Evolutionary conservation across 2,329 filamentous ascomycete species (phyloP).

Genomic region (Sclerotinia trifoliorum): DNA sequence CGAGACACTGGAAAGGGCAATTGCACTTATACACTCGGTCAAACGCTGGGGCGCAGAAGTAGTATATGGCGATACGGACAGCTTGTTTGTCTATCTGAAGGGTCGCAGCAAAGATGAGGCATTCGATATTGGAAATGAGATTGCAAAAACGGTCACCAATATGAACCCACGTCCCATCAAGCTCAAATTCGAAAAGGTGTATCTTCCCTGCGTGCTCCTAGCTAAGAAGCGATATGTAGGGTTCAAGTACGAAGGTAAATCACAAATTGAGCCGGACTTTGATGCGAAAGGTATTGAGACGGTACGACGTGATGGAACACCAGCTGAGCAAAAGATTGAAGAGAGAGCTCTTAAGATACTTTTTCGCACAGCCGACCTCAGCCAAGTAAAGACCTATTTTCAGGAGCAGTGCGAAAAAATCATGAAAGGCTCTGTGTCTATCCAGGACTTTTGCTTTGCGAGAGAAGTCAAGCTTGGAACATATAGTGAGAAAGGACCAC

Average conservation of each 20-base stretch:
- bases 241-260: slow-evolving; percentile 85
- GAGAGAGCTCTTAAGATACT: slow-evolving; percentile 86
- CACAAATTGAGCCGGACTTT: slow-evolving; percentile 79
- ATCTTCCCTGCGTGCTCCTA: slow-evolving; percentile 88
- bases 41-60: slow-evolving; percentile 91
- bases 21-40: slow-evolving; percentile 86
- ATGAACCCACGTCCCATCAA: slow-evolving; percentile 91
- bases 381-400: slow-evolving; percentile 85
- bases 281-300: slow-evolving; percentile 99
- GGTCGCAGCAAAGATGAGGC: slow-evolving; percentile 85
- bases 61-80: slow-evolving; percentile 97
- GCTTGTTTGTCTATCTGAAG: slow-evolving; percentile 84
- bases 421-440: slow-evolving; percentile 80
- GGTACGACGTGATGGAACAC: slow-evolving; percentile 89
- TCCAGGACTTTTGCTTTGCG: slow-evolving; percentile 96
- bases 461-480: slow-evolving; percentile 87
- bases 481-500: slow-evolving; percentile 76
- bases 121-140: slow-evolving; percentile 90
- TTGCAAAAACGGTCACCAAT: slow-evolving; percentile 80
- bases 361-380: slow-evolving; percentile 87
- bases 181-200: slow-evolving; percentile 98
- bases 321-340: slow-evolving; percentile 94
- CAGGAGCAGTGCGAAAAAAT: slow-evolving; percentile 89
- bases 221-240: slow-evolving; percentile 98
- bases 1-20: slow-evolving; percentile 91